Conservation (phyloP, 2,329 filamentous ascomycete species). For the Plectosphaerella sp. region DNA sequence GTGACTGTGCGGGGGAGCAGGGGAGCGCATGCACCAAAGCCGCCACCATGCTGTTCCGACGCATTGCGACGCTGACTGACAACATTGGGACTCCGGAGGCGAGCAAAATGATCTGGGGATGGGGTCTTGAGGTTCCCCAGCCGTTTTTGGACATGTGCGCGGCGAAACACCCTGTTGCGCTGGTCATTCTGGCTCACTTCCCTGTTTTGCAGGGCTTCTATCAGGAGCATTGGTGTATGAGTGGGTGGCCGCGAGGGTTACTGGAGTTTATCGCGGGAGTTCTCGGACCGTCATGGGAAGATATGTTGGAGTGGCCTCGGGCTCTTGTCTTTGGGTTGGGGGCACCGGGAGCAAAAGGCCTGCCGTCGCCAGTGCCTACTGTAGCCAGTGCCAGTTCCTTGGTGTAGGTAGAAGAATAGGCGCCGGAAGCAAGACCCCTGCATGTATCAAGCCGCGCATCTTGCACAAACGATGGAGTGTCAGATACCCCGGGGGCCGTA, state of each 20-base stretch:
- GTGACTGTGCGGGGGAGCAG: background rate
- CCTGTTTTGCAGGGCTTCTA: constrained; percentile 7
- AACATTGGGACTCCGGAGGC: background rate
- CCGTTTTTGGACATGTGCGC: constrained; percentile 13
- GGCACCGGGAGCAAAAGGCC: too few relatives aligned
- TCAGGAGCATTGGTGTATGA: background rate
- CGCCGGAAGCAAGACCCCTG: too few relatives aligned
- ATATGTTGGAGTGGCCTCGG: background rate
- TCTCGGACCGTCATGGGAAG: background rate
- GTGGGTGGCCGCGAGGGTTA: background rate
- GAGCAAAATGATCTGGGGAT: constrained; percentile 8
- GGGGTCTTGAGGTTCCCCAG: constrained; percentile 9
- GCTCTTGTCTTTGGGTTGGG: background rate
- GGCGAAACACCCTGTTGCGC: constrained; percentile 9
- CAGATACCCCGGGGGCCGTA: too few relatives aligned
- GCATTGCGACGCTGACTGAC: background rate
- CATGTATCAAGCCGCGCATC: too few relatives aligned
- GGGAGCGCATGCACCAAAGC: background rate
- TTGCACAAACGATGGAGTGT: too few relatives aligned
- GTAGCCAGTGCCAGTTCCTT: background rate
- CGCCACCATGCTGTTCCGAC: background rate
- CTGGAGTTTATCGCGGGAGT: background rate
- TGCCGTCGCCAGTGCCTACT: too few relatives aligned
- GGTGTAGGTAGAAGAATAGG: background rate
- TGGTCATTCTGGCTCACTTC: constrained; percentile 15